phyloP scores from a whole-genome alignment of 768 basidiomycete species.

The Russula sp. region DNA sequence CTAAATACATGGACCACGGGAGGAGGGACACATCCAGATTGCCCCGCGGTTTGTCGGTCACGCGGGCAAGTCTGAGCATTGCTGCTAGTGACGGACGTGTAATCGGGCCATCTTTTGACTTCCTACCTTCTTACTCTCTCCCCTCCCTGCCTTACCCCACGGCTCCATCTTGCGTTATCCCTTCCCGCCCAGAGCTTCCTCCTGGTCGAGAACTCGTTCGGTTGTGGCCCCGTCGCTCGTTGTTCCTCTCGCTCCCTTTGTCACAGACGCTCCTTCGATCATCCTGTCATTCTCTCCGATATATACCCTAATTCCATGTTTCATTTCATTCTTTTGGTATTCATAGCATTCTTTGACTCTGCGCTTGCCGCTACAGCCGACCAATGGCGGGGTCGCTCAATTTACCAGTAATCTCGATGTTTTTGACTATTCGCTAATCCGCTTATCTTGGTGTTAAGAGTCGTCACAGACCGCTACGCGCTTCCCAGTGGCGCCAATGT shows the following conservation, averaged over 20 bases:
- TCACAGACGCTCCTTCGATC: constrained; percentile 3
- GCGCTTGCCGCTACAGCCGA: constrained; percentile 58
- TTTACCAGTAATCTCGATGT: constrained; percentile 57
- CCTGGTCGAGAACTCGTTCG: constrained; percentile 9
- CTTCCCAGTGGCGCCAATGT: constrained; percentile 49
- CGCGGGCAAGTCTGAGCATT: background rate
- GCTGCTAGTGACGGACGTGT: background rate
- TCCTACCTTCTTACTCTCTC: background rate
- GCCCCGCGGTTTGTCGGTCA: background rate
- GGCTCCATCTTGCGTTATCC: background rate
- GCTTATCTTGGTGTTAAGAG: constrained; percentile 31
- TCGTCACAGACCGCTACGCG: constrained; percentile 75
- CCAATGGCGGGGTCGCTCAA: constrained; percentile 69
- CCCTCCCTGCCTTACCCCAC: background rate
- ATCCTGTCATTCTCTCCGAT: background rate
- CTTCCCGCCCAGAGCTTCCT: constrained; percentile 5
- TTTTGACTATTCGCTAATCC: background rate
- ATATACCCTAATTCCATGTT: constrained; percentile 4
- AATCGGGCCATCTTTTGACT: no score
- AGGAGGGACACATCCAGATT: background rate
- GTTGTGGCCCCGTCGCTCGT: background rate
- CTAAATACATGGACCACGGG: no score
- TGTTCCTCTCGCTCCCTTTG: background rate
- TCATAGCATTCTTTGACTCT: constrained; percentile 29
- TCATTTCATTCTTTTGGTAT: constrained; percentile 20